These are phyloP conservation scores for Nannochloropsis oceanica DNA, from an alignment of 108 stramenopile genomes.

Conservation along the genomic window DNA sequence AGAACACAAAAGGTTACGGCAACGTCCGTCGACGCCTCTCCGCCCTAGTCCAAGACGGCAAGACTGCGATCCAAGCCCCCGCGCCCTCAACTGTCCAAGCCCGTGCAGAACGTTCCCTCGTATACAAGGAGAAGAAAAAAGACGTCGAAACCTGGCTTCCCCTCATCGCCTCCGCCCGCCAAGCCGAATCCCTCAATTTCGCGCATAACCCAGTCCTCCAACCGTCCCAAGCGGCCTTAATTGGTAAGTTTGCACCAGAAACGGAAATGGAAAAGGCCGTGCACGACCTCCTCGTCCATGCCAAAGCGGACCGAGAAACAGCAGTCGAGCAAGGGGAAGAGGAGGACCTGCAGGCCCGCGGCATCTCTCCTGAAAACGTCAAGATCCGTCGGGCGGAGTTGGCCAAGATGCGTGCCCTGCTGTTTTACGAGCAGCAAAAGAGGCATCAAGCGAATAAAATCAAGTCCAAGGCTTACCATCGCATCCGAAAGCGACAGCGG, in stretches of 20 bases:
- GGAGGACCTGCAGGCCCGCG: not conserved
- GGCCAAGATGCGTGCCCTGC: conserved; percentile 79
- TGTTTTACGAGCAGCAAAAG: conserved; percentile 98
- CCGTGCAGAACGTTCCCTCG: conserved; percentile 63
- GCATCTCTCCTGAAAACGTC: not conserved
- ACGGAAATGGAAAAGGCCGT: conserved; percentile 26
- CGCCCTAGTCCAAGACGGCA: conserved; percentile 23
- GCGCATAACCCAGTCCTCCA: not conserved
- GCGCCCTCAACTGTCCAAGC: conserved; percentile 52
- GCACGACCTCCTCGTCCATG: conserved; percentile 51
- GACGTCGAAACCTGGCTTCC: conserved; percentile 66
- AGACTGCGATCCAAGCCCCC: conserved; percentile 53
- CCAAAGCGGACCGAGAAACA: conserved; percentile 45
- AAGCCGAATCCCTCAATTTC: conserved; percentile 82
- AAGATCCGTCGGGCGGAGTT: conserved; percentile 55
- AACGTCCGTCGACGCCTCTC: conserved; percentile 55
- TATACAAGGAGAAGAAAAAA: conserved; percentile 53
- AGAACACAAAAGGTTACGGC: conserved; percentile 63
- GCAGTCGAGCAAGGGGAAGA: not conserved
- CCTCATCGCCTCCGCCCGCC: conserved; percentile 62
- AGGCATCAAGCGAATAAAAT: conserved; percentile 96
- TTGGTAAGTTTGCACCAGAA: conserved; percentile 40
- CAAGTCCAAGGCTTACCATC: conserved; percentile 80
- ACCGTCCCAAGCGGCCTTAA: conserved; percentile 34
- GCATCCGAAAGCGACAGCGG: conserved; percentile 66